phyloP scores from a whole-genome alignment of 2,329 filamentous ascomycete genomes.

The Sporothrix brunneoviolacea region DNA sequence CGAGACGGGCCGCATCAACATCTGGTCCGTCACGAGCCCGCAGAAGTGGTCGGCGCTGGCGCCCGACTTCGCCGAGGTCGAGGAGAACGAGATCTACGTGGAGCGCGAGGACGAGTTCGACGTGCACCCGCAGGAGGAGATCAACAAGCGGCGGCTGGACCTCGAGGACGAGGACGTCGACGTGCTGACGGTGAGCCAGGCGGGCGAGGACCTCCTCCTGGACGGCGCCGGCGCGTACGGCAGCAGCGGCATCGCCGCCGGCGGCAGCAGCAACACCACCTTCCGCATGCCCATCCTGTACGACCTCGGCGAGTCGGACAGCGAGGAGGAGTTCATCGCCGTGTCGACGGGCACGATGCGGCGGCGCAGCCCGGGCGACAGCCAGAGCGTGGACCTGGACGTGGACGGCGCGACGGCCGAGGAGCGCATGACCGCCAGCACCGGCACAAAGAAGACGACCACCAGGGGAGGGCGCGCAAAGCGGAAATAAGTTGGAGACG shows the following conservation, averaged over 20 bases:
- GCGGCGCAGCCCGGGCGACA: slow-evolving; percentile 72
- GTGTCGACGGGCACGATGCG: slow-evolving; percentile 76
- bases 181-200: slow-evolving; percentile 69
- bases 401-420: slow-evolving; percentile 46
- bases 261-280: neutral
- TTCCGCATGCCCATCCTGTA: slow-evolving; percentile 93
- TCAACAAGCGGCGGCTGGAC: slow-evolving; percentile 84
- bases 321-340: slow-evolving; percentile 76
- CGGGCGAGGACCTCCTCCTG: slow-evolving; percentile 49
- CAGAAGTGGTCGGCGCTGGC: slow-evolving; percentile 97
- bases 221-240: slow-evolving; percentile 32
- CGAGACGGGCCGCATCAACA: slow-evolving; percentile 87
- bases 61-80: slow-evolving; percentile 93
- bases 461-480: slow-evolving; percentile 36
- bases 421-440: slow-evolving; percentile 19
- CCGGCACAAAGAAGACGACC: slow-evolving; percentile 33
- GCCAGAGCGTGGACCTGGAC: slow-evolving; percentile 46
- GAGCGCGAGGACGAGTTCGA: slow-evolving; percentile 97
- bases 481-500: neutral
- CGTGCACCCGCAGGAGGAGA: slow-evolving; percentile 89
- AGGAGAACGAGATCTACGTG: slow-evolving; percentile 96
- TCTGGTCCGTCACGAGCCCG: slow-evolving; percentile 91
- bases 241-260: neutral
- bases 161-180: slow-evolving; percentile 92
- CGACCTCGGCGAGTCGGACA: slow-evolving; percentile 88